Evolutionary conservation across 768 basidiomycete genomes (phyloP), one percentile per base, ranked within the genome.

Genomic region (Tylopilus vinaceipallidus): DNA sequence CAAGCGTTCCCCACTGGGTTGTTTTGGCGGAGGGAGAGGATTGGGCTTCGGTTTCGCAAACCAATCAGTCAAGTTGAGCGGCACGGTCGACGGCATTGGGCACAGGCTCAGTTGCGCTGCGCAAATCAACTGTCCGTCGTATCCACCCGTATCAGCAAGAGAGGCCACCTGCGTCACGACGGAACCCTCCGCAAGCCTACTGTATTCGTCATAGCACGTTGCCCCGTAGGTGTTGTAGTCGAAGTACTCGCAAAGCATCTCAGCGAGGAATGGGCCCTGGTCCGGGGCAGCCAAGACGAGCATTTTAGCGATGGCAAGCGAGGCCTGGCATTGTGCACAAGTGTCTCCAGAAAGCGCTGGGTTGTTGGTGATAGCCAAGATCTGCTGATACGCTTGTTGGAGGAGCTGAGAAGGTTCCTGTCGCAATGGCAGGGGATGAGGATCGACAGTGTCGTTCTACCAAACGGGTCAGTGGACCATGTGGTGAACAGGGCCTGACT

Each of bases 41-140:
- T 70, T 70, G 10, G 78, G 78, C 52, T 80, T 80, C 6, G 78
- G 77, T 53, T 72, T 79, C 24, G 70, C 66, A 56, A 80, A 80
- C 74, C 77, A 79, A n/a, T 51, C 54, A 1, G 71, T 76, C 38
- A 77, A 51, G 62, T 80, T 66, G 29, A 80, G 67, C 0, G 74
- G 67, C 2, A 73, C 62, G 0, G 74, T 67, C 3, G 69, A 65
- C 7, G 75, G 72, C 30, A 71, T 59, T 6, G 73, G 62, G 51
- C 75, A 77, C 42, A 71, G 33, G 0, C 52, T 38, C 10, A 73
- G 45, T 47, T 73, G 69, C 50, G 61, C 62, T 29, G 74, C 58
- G 51, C 78, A 79, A 26, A 77, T 6, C 41, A 74, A 76, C 70
- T 75, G 78, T 14, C 79, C 79, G 50, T 80, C 79, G 41, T 73